Evolutionary conservation across 176 grass and related monocot genomes (phyloP), one percentile per base, ranked within the genome.

Genomic region (Thalia dealbata): DNA sequence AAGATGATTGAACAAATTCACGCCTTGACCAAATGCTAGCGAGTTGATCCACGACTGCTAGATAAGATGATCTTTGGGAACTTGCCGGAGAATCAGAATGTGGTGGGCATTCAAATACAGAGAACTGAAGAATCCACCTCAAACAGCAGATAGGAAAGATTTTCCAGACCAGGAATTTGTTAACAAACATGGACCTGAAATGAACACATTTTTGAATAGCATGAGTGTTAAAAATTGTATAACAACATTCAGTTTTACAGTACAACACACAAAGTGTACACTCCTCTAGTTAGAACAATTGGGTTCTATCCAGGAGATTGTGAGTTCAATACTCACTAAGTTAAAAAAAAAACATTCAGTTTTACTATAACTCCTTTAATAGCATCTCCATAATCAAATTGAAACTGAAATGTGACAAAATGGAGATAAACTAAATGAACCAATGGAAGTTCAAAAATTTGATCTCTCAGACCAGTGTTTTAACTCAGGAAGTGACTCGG

Each of bases 161-260:
- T 97, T 88, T 97, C 93, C 93, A 90, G 25, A 84, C 59, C 52
- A 97, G 73, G 86, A 97, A 86, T 78, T 97, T 97, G 64, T 92
- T 89, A 77, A 86, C 70, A 82, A 97, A 92, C 84, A 92, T 88
- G 29, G 62, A 67, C 87, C 93, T 97, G 66, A 81, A 83, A 61
- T 51, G 73, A 85, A 72, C 32, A 45, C 38, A 68, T 11, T 68
- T 68, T 43, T 44, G 25, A 26, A 63, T 21, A 14, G 61, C 14
- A 27, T 43, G 22, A 68, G 30, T 6, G 10, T 43, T 18, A 7
- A 8, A 7, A 11, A 68, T 22, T 22, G 11, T 43, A 45, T 23
- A 43, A 11, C n/a, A 23, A 68, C 38, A 23, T 14, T 11, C 35
- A 11, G 14, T 32, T n/a, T n/a, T n/a, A n/a, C n/a, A n/a, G n/a